Evolutionary conservation across 805 yeast genomes (phyloP).

Genomic region (Candida endomychidarum): DNA sequence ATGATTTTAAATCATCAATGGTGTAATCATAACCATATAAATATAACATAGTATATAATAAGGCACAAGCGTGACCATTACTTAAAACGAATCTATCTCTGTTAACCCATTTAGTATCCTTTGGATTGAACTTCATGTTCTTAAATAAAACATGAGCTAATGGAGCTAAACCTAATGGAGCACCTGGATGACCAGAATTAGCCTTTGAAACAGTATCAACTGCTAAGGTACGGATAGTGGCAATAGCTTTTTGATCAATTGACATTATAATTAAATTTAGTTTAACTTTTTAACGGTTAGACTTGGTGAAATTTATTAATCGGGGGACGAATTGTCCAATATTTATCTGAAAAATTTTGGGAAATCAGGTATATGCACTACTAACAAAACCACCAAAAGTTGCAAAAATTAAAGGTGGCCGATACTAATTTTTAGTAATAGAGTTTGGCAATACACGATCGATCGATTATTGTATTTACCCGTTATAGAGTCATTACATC

Average conservation of each 20-base stretch:
- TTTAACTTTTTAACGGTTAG: no score
- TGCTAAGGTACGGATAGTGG: slow-evolving; percentile 86
- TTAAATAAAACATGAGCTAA: slow-evolving; percentile 86
- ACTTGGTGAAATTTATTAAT: slow-evolving; percentile 1
- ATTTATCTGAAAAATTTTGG: slow-evolving; percentile 9
- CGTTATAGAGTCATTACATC: no score
- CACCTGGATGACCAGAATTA: slow-evolving; percentile 99
- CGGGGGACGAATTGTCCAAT: slow-evolving; percentile 6
- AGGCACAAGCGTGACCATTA: slow-evolving; percentile 95
- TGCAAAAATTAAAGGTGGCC: not conserved
- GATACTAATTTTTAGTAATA: no score
- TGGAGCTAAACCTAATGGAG: slow-evolving; percentile 97
- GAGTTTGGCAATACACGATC: no score
- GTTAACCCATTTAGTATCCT: slow-evolving; percentile 89
- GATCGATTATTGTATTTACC: no score
- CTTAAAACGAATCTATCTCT: slow-evolving; percentile 94
- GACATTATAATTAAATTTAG: slow-evolving; percentile 21
- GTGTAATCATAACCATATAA: slow-evolving; percentile 79
- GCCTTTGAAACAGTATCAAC: slow-evolving; percentile 86
- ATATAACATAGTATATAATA: slow-evolving; percentile 81
- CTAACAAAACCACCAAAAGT: not conserved
- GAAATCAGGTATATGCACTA: slow-evolving; percentile 2
- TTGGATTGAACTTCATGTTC: slow-evolving; percentile 83
- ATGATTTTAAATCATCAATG: slow-evolving; percentile 82
- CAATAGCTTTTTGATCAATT: slow-evolving; percentile 72